phyloP scores from a whole-genome alignment of 208 protist species.

The Wallacemonas sp. region DNA sequence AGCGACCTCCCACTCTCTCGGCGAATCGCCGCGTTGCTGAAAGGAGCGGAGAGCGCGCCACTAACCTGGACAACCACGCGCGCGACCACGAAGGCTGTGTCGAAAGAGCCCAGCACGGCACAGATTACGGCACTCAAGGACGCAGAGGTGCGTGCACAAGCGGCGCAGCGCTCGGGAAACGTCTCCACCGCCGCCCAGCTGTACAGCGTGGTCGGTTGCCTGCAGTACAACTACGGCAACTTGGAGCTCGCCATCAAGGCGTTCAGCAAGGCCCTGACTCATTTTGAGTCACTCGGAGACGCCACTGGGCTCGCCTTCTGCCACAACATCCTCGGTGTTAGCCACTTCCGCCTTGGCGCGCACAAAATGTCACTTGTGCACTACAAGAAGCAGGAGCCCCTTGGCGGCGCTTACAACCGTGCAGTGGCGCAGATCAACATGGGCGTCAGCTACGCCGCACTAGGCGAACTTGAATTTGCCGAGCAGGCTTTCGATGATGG shows the following conservation, averaged over 20 bases:
- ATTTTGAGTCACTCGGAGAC: slow-evolving; percentile 58
- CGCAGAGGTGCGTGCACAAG: slow-evolving; percentile 56
- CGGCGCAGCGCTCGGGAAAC: slow-evolving; percentile 53
- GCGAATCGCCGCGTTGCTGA: slow-evolving; percentile 67
- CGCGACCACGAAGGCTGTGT: neutral
- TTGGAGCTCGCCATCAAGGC: slow-evolving; percentile 50
- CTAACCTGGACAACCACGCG: slow-evolving; percentile 30
- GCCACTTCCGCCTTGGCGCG: slow-evolving; percentile 61
- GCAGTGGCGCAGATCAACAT: slow-evolving; percentile 89
- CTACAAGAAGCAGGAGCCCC: slow-evolving; percentile 81
- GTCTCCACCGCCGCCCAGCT: slow-evolving; percentile 47
- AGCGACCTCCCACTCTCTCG: slow-evolving; percentile 51
- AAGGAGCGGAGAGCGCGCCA: slow-evolving; percentile 56
- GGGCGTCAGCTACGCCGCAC: slow-evolving; percentile 76
- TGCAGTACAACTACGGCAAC: slow-evolving; percentile 88
- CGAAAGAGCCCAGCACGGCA: slow-evolving; percentile 12
- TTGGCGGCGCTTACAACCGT: slow-evolving; percentile 69
- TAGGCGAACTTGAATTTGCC: slow-evolving; percentile 82
- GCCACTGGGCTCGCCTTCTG: slow-evolving; percentile 64
- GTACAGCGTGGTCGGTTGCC: slow-evolving; percentile 46
- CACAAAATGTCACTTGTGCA: slow-evolving; percentile 79
- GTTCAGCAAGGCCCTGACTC: slow-evolving; percentile 50
- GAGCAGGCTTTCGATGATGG: slow-evolving; percentile 76
- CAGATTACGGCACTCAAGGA: slow-evolving; percentile 54
- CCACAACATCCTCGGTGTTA: slow-evolving; percentile 87